phyloP scores from a whole-genome alignment of 768 basidiomycete species.

The Boletus vermiculosoides region DNA sequence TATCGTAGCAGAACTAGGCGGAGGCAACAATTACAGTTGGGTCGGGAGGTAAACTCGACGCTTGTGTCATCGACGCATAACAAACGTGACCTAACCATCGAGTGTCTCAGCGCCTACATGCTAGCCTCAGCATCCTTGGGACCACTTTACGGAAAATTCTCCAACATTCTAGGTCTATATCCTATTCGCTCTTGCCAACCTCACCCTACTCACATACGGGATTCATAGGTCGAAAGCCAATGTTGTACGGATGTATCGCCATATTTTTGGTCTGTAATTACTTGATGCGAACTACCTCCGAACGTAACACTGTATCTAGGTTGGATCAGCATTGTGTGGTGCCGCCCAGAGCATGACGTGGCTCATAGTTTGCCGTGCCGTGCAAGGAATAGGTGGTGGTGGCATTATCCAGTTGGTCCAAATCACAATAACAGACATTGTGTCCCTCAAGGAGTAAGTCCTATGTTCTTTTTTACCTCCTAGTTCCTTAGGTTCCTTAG shows the following conservation, averaged over 20 bases:
- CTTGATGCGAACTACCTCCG: background rate
- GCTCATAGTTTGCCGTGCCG: slow-evolving; percentile 40
- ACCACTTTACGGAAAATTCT: slow-evolving; percentile 49
- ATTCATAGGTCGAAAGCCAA: slow-evolving; percentile 35
- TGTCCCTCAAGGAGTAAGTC: slow-evolving; percentile 33
- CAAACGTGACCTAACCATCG: background rate
- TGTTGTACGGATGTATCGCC: slow-evolving; percentile 37
- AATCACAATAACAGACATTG: slow-evolving; percentile 42
- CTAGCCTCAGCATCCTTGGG: slow-evolving; percentile 42
- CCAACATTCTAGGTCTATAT: slow-evolving; percentile 38
- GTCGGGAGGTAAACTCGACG: slow-evolving; percentile 39
- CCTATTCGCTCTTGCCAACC: background rate
- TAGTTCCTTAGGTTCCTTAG: slow-evolving; percentile 11
- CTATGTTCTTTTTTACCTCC: background rate
- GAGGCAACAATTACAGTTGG: slow-evolving; percentile 48
- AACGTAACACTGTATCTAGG: slow-evolving; percentile 14
- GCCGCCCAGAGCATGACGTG: slow-evolving; percentile 45
- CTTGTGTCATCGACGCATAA: background rate
- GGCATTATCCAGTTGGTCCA: slow-evolving; percentile 38
- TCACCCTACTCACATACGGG: background rate
- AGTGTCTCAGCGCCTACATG: slow-evolving; percentile 41
- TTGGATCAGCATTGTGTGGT: slow-evolving; percentile 42
- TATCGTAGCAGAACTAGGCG: slow-evolving; percentile 44
- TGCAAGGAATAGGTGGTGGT: slow-evolving; percentile 46
- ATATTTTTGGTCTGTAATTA: slow-evolving; percentile 35